Percentiles rank a stretch among this genome's conserved stretches.
Evolutionary conservation across 352 stramenopile species (phyloP).

Genomic region (Pythium periplocum): DNA sequence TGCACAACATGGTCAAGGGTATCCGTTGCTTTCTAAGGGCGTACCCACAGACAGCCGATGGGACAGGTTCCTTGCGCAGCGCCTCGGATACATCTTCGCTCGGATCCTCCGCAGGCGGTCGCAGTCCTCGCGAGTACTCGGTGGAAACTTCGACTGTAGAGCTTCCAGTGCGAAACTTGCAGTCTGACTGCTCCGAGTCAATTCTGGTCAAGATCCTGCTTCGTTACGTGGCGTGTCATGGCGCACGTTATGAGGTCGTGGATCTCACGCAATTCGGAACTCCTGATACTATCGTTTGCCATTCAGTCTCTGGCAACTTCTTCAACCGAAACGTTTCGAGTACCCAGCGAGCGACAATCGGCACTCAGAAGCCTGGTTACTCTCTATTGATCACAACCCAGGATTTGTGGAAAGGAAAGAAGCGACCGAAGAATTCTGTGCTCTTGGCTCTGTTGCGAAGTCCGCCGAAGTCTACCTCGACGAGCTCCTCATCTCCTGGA

Average conservation of each 20-base stretch:
- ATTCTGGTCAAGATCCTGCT: conserved; percentile 77
- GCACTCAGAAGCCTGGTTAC: conserved; percentile 33
- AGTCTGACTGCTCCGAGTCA: conserved; percentile 65
- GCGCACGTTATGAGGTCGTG: conserved; percentile 71
- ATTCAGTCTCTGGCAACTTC: conserved; percentile 73
- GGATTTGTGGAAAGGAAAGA: conserved; percentile 36
- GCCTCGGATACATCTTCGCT: background rate
- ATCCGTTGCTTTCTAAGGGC: conserved; percentile 65
- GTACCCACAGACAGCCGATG: conserved; percentile 31
- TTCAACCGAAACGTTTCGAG: conserved; percentile 48
- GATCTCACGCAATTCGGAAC: conserved; percentile 84
- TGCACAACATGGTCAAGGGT: conserved; percentile 79
- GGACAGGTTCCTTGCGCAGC: conserved; percentile 1
- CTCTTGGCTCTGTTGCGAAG: conserved; percentile 68
- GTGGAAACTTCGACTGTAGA: conserved; percentile 49
- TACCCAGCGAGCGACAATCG: background rate
- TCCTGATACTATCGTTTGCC: conserved; percentile 72
- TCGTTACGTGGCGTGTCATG: conserved; percentile 82
- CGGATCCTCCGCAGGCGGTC: conserved; percentile 8
- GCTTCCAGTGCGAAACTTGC: conserved; percentile 47
- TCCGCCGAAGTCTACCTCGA: conserved; percentile 15
- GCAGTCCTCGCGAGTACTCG: conserved; percentile 31
- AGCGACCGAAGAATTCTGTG: conserved; percentile 55
- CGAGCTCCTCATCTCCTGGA: background rate
- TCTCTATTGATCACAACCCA: conserved; percentile 79